Base-by-base conservation (phyloP, 495 filamentous ascomycete genomes). In the Penicillium argentinense region DNA sequence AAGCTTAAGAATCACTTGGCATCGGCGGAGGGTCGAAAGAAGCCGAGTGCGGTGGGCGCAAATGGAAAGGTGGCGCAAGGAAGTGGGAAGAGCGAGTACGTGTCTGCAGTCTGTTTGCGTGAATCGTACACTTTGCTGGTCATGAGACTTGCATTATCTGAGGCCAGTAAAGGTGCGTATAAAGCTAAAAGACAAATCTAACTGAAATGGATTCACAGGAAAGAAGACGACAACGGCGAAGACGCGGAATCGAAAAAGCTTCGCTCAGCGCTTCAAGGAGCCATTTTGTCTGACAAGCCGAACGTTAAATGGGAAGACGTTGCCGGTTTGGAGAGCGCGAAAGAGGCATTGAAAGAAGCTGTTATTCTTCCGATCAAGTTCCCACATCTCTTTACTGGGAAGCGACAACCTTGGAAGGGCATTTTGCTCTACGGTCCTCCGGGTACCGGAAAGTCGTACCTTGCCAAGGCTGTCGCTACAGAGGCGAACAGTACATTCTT, bases 401-500 rank as follows among this genome's bases (percentile, higher is more conserved):
- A 97, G 69, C 78, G 93, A 51, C 87, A 97, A 69, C 95, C 93
- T 23, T 98, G 93, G 93, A 96, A 95, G 69, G 93, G 93, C 9
- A 97, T 98, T 59, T 67, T 98, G 64, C 79, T 98, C 18, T 98
- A 97, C 67, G 93, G 93, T 1, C 93, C 93, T 1, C 93, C 93
- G 0, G 93, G 93, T 54, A 98, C 93, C 6, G 93, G 93, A 71
- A 98, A 98, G 76, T 89, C 84, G 64, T 96, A 96, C 67, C 76
- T 98, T 29, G 93, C 93, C 49, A 97, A 97, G 63, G 93, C 93
- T 7, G 95, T 98, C 27, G 93, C 93, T 45, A 98, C 93, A 8
- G 93, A 98, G 64, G 95, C 95, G 37, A 97, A 97, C 64, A 96
- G 91, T 66, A 98, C 93, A n/a, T 98, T 98, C 64, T 98, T 98